Conservation (phyloP, 78 protist genomes). For the Salpingoeca rosetta region DNA sequence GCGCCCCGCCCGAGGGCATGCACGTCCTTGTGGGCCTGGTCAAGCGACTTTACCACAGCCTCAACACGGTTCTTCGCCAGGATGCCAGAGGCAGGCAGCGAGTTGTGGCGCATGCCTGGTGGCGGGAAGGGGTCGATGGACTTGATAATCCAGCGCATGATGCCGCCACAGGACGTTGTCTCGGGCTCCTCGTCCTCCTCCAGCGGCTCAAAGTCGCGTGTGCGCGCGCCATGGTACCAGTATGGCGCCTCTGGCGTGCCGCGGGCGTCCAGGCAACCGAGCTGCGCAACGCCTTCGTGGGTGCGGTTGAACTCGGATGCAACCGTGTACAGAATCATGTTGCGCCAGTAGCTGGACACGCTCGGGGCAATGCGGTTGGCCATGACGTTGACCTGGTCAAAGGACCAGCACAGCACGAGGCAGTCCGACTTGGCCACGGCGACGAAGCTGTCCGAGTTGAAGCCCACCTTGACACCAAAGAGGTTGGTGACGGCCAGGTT, state of each 20-base stretch:
- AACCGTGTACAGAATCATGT: neutral
- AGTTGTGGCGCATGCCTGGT: neutral
- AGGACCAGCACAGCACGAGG: neutral
- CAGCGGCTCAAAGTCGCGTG: conserved; percentile 4
- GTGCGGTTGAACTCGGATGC: neutral
- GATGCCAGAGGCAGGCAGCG: neutral
- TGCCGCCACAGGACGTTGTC: neutral
- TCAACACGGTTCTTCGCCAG: neutral
- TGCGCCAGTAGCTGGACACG: neutral
- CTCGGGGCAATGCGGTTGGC: neutral
- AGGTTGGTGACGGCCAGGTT: neutral
- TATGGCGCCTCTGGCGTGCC: neutral
- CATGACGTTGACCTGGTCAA: neutral
- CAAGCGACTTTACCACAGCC: no score
- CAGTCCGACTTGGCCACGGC: neutral
- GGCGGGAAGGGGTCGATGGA: neutral
- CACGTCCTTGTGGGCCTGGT: no score
- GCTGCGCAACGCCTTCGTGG: neutral
- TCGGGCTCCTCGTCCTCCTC: neutral
- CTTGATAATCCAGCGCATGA: neutral
- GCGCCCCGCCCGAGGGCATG: no score
- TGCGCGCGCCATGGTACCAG: neutral
- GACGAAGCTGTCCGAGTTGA: neutral
- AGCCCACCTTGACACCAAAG: neutral
- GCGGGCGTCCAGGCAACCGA: neutral